Base-by-base conservation (phyloP, 768 basidiomycete genomes). In the Suillus subalutaceus region DNA sequence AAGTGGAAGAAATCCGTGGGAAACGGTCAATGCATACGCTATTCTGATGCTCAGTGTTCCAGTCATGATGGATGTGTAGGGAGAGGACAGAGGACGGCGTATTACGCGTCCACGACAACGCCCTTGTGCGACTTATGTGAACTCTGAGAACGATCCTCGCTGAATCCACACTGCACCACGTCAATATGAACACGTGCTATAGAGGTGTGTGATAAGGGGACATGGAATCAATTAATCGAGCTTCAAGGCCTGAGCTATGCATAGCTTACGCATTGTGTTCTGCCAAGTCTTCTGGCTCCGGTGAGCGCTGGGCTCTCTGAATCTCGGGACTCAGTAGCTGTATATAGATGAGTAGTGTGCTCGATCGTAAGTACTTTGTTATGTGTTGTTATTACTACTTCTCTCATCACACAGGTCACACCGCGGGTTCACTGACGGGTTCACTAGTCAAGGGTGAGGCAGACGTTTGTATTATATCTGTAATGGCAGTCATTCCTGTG, bases 1-100 rank as follows among this genome's bases (percentile, higher is more conserved):
- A 52, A 50, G 37, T 62, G 3, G 61, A 59, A 15, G 43, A 59
- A n/a, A 2, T 2, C 30, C 6, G 20, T 13, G 18, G 13, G 37
- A 23, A 35, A 20, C 44, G 6, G 4, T 13, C 8, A 13, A 41
- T 43, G 32, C 77, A 66, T 75, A 77, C 76, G 76, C 76, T 65
- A 78, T 77, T 66, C 73, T 70, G 59, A 78, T 71, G 18, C 26
- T 60, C 41, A 13, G 10, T 60, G 18, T 6, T 13, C 7, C 26
- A 32, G 59, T 20, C 59, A 60, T 60, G 59, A 13, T 60, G 6
- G 32, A 12, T 7, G 10, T 43, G 30, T 43, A 18, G 8, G 10
- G 18, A 41, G 30, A 13, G 41, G 18, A 60, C 18, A 60, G 10
- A 35, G 6, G 16, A 3, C 4, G 40, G 6, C 5, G 38, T 30